Conservation (phyloP, 257 asterid genomes). For the Perilla frutescens region DNA sequence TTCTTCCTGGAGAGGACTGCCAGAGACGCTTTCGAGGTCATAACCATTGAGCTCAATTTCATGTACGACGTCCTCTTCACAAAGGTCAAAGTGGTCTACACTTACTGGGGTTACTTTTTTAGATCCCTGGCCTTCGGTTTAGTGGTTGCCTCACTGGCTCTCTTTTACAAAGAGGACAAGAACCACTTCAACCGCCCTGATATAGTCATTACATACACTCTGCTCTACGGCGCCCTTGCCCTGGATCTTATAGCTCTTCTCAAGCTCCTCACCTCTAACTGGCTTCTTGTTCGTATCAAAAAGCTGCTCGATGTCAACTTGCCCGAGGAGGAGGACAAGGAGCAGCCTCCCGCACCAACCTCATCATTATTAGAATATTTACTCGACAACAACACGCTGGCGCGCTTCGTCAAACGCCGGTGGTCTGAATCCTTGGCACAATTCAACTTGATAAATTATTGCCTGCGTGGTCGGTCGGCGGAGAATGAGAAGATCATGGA, state of each 20-base stretch:
- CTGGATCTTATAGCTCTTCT: slow-evolving; percentile 43
- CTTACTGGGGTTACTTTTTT: slow-evolving; percentile 15
- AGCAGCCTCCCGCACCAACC: too few species aligned
- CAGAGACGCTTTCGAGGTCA: slow-evolving; percentile 51
- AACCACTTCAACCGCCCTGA: slow-evolving; percentile 27
- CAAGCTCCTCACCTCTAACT: slow-evolving; percentile 50
- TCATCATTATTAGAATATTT: too few species aligned
- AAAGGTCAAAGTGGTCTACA: slow-evolving; percentile 46
- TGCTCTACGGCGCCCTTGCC: slow-evolving; percentile 54
- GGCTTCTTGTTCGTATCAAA: slow-evolving; percentile 28
- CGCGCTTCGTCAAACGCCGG: slow-evolving; percentile 23
- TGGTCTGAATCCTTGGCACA: slow-evolving; percentile 50
- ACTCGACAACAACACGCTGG: too few species aligned
- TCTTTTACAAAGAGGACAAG: slow-evolving; percentile 43
- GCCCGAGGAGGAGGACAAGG: too few species aligned
- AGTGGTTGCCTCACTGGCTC: slow-evolving; percentile 39
- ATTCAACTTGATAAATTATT: slow-evolving; percentile 46
- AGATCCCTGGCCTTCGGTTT: slow-evolving; percentile 37
- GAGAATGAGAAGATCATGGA: slow-evolving; percentile 32
- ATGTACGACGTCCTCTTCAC: slow-evolving; percentile 59
- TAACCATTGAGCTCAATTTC: slow-evolving; percentile 61
- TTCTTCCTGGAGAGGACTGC: slow-evolving; percentile 45
- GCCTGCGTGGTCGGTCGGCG: slow-evolving; percentile 34
- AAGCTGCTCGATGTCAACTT: slow-evolving; percentile 43
- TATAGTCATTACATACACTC: slow-evolving; percentile 48